Base-by-base conservation (phyloP, 2,329 filamentous ascomycete species). In the Ophiostoma sp. region DNA sequence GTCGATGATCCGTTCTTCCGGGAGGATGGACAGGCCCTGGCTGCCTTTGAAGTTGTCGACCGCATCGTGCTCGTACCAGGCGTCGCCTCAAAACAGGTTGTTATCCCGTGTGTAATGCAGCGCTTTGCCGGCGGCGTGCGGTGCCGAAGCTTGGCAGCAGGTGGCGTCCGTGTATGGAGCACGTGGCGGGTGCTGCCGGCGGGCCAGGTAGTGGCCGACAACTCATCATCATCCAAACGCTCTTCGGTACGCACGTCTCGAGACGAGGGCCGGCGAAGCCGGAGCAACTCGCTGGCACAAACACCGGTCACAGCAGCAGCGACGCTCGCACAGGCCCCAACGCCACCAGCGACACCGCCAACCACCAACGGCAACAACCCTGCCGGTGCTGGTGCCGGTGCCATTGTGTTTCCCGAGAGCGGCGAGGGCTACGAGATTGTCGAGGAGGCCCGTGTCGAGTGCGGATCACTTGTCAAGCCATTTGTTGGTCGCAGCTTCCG, bases 51-150 rank as follows among this genome's bases (percentile, higher is more conserved):
- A 68, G 78, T 81, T 57, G 76, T 79, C 69, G 80, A 83, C 69
- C 61, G 81, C 75, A 80, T 85, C 75, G 78, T 81, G 36, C 78
- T 84, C 31, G 79, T 85, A 7, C 83, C 84, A 0, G 82, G 83
- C 63, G 75, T 84, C 31, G 79, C 77, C 33, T 76, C 77, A 64
- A 85, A 82, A 76, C 81, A 82, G 42, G 80, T 86, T 50, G 76
- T 76, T 70, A 82, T 86, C 73, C 82, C 82, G 4, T 83, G 82
- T 74, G 80, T 84, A 36, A 85, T 86, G 75, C 84, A 86, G 77
- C 80, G 78, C 74, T 81, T 83, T 42, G 78, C 79, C 28, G 77
- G 80, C 48, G 84, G 84, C 66, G 78, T 84, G 39, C 81, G 84
- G n/a, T 82, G 82, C 71, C 80, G 84, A 52, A 84, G 83, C 68